Evolutionary conservation across 495 filamentous ascomycete species (phyloP).

Genomic region (Schizothecium vesticola): DNA sequence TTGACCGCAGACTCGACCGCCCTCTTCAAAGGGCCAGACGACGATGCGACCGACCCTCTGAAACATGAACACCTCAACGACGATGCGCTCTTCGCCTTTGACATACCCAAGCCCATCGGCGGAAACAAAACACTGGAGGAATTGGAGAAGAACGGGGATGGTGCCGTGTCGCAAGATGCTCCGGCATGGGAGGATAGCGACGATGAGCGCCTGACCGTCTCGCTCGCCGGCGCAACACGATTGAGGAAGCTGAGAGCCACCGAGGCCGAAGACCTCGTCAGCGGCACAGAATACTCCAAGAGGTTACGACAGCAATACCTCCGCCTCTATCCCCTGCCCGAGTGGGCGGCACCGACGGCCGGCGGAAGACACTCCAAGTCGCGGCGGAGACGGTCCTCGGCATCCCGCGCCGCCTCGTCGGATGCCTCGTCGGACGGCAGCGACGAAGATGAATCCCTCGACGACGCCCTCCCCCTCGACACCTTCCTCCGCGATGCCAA

Average conservation of each 20-base stretch:
- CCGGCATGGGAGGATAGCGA: conserved; percentile 93
- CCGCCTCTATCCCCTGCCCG: conserved; percentile 70
- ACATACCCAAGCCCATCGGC: conserved; percentile 30
- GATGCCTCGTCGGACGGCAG: conserved; percentile 56
- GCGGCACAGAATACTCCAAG: conserved; percentile 75
- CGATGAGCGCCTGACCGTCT: conserved; percentile 80
- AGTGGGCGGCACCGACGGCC: conserved; percentile 59
- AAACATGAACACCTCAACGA: conserved; percentile 52
- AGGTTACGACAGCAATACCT: conserved; percentile 77
- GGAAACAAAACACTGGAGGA: conserved; percentile 33
- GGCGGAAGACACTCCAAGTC: conserved; percentile 41
- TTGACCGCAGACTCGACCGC: conserved; percentile 32
- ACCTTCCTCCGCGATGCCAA: conserved; percentile 67
- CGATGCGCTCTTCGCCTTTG: conserved; percentile 52
- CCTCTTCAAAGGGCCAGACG: conserved; percentile 31
- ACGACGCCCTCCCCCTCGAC: conserved; percentile 69
- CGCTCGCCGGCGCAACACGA: conserved; percentile 64
- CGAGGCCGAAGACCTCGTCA: conserved; percentile 80
- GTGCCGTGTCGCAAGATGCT: conserved; percentile 21
- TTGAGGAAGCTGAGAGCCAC: conserved; percentile 74
- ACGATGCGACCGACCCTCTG: conserved; percentile 21
- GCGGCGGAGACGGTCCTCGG: conserved; percentile 47
- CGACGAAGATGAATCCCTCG: conserved; percentile 52
- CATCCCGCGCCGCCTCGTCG: conserved; percentile 37
- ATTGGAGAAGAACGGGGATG: conserved; percentile 27